phyloP scores from a whole-genome alignment of 306 rosid genomes.

The Quercus alba region DNA sequence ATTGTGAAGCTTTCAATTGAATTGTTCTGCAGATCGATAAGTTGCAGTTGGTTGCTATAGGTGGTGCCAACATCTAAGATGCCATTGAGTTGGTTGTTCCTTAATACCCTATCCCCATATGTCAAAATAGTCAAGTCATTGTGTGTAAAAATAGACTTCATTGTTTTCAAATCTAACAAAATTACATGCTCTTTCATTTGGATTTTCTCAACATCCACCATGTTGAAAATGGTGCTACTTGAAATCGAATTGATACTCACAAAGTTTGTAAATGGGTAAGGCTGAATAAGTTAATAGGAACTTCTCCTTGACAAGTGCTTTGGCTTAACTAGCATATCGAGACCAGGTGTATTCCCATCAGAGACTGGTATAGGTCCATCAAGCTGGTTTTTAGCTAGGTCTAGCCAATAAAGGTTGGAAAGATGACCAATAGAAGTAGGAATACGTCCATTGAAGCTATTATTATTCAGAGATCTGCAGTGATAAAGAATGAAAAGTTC shows the following conservation, averaged over 20 bases:
- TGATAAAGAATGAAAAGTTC: not conserved
- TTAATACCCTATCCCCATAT: conserved; percentile 21
- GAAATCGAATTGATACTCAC: conserved; percentile 25
- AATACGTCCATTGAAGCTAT: conserved; percentile 26
- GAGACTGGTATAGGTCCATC: conserved; percentile 37
- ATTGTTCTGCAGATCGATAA: conserved; percentile 24
- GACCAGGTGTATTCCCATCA: conserved; percentile 14
- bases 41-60: conserved; percentile 4
- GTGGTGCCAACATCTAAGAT: conserved; percentile 11
- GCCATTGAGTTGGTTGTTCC: conserved; percentile 29
- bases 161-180: not conserved
- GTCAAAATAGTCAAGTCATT: not conserved
- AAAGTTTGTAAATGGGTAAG: conserved; percentile 22
- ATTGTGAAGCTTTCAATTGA: not conserved
- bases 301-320: conserved; percentile 29
- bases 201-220: not conserved
- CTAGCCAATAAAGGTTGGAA: conserved; percentile 37
- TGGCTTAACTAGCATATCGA: conserved; percentile 24
- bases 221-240: not conserved
- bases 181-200: not conserved
- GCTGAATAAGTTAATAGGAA: not conserved
- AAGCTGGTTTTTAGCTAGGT: conserved; percentile 37
- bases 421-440: conserved; percentile 40
- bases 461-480: conserved; percentile 38
- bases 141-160: not conserved